Base-by-base conservation (phyloP, 1,284 basidiomycete species). In the Cutaneotrichosporon spelunceum region DNA sequence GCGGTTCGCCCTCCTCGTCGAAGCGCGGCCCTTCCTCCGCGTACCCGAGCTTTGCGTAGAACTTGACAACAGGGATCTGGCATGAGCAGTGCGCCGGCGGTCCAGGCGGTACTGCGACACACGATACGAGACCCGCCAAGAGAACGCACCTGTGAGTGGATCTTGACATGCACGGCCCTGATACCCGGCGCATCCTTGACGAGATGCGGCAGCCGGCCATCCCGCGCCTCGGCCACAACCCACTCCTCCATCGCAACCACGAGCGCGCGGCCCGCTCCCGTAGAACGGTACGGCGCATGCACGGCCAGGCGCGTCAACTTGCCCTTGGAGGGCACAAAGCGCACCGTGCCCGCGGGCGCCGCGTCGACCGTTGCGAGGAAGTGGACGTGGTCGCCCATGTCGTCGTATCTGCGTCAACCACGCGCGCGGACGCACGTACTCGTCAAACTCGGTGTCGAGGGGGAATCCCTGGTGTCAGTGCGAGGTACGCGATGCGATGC, bases 31-130 rank as follows among this genome's bases (percentile, higher is more conserved):
- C 53, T 72, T 83, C 19, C 57, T 61, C 56, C 2, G 39, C 49
- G 62, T 91, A 65, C 76, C 83, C 62, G 83, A 90, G 65, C 78
- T 87, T 59, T 86, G 87, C 71, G 61, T 79, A 79, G 53, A 77
- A 77, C 23, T 66, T 65, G 23, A 75, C 67, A 21, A 75, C 75
- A 34, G 71, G 71, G 45, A 78, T 69, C 75, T 78, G 58, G 2
- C 10, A 39, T 61, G 19, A 56, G 48, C 53, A 21, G 13, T 19
- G 19, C 30, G 30, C 19, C 45, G 45, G 23, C 45, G 11, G 11
- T 47, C 45, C 23, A 24, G n/a, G n/a, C n/a, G n/a, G n/a, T n/a
- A n/a, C n/a, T n/a, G n/a, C n/a, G n/a, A n/a, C n/a, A n/a, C n/a
- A n/a, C n/a, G n/a, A n/a, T n/a, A n/a, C n/a, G n/a, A n/a, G n/a